phyloP scores from a whole-genome alignment of 2,329 filamentous ascomycete species.

The Dryadomyces quercivorus region DNA sequence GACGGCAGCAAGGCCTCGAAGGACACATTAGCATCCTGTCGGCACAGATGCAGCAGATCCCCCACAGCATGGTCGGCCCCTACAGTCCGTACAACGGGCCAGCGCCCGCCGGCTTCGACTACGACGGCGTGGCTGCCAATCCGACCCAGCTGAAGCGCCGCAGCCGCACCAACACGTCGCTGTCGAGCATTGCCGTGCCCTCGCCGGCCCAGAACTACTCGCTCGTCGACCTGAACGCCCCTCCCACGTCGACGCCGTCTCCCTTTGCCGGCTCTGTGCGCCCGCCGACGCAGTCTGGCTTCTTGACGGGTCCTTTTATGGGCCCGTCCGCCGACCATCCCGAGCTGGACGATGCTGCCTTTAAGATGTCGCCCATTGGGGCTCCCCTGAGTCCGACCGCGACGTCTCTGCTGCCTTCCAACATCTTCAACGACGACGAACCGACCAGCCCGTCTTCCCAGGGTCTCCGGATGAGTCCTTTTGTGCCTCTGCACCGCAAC shows the following conservation, averaged over 20 bases:
- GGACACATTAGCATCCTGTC: slow-evolving; percentile 32
- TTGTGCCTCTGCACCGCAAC: slow-evolving; percentile 19
- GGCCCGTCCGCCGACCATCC: slow-evolving; percentile 30
- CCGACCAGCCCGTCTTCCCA: slow-evolving; percentile 28
- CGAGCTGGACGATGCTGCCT: slow-evolving; percentile 47
- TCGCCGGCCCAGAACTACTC: slow-evolving; percentile 27
- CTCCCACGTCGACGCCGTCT: slow-evolving; percentile 18
- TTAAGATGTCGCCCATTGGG: slow-evolving; percentile 46
- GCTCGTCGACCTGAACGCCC: slow-evolving; percentile 21
- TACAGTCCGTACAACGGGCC: slow-evolving; percentile 30
- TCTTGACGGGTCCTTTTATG: slow-evolving; percentile 41
- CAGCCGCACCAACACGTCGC: slow-evolving; percentile 34
- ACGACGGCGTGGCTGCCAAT: slow-evolving; percentile 20
- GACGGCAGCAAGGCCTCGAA: slow-evolving; percentile 33
- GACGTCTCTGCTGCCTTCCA: slow-evolving; percentile 59
- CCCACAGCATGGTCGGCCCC: slow-evolving; percentile 19
- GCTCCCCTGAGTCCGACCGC: slow-evolving; percentile 70
- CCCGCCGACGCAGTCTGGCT: slow-evolving; percentile 28
- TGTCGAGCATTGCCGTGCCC: slow-evolving; percentile 28
- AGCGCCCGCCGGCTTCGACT: slow-evolving; percentile 26
- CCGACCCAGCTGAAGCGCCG: slow-evolving; percentile 31
- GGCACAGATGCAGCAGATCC: slow-evolving; percentile 30
- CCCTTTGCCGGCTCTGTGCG: slow-evolving; percentile 14
- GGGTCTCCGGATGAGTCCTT: slow-evolving; percentile 21
- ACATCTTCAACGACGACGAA: slow-evolving; percentile 47